phyloP scores from a whole-genome alignment of 495 filamentous ascomycete species.

The Talaromyces liani region DNA sequence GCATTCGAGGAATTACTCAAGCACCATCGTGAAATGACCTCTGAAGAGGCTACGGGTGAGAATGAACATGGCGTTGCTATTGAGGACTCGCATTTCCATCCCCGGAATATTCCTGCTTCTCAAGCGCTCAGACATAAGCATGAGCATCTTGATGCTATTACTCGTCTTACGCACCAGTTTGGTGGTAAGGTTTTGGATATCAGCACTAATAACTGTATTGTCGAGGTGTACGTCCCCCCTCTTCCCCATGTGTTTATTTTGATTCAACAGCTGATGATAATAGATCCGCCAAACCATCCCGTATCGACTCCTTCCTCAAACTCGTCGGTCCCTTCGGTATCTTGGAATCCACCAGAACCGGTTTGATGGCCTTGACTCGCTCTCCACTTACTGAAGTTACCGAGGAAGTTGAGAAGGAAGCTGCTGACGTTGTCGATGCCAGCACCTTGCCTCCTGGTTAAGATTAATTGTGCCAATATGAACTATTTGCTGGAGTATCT shows the following conservation, averaged over 20 bases:
- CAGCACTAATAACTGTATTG: constrained; percentile 95
- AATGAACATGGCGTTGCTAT: constrained; percentile 20
- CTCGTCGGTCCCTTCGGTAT: constrained; percentile 93
- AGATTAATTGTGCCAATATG: constrained; percentile 13
- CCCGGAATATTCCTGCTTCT: constrained; percentile 70
- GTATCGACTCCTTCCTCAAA: constrained; percentile 97
- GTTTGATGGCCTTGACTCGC: constrained; percentile 92
- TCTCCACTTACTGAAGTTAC: constrained; percentile 72
- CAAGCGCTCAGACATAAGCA: constrained; percentile 93
- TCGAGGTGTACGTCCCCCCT: constrained; percentile 70
- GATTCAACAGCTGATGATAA: neutral
- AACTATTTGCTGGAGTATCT: neutral
- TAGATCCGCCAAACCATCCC: constrained; percentile 83
- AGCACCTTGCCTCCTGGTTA: constrained; percentile 91
- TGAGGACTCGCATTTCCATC: constrained; percentile 68
- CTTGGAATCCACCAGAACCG: constrained; percentile 86
- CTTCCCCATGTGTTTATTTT: neutral
- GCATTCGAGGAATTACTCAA: constrained; percentile 94
- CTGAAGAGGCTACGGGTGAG: constrained; percentile 25
- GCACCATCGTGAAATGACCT: constrained; percentile 75
- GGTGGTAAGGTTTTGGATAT: constrained; percentile 97
- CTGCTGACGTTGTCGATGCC: constrained; percentile 85
- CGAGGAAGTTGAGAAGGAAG: constrained; percentile 72
- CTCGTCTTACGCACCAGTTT: constrained; percentile 93
- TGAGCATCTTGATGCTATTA: constrained; percentile 91